A percentile compares a stretch with the other conserved stretches of the same genome.
Conservation (phyloP, 306 rosid species). For the Amphicarpaea edgeworthii region DNA sequence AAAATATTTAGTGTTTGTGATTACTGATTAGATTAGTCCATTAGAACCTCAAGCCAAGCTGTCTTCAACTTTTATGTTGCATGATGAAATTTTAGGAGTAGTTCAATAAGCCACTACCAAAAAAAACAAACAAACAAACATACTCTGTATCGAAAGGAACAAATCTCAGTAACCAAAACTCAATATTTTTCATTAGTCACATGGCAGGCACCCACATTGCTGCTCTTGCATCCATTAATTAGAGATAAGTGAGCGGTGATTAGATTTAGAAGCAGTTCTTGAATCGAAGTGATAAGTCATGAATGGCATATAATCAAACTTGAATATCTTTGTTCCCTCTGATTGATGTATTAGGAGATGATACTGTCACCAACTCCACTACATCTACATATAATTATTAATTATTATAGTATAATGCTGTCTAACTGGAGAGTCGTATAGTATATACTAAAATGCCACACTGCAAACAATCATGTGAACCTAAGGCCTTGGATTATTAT, state of each 20-base stretch:
- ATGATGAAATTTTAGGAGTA: slow-evolving; percentile 10
- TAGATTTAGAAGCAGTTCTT: slow-evolving; percentile 13
- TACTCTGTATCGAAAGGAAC: slow-evolving; percentile 13
- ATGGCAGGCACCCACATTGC: slow-evolving; percentile 44
- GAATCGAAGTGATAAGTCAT: slow-evolving; percentile 12
- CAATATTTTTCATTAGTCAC: slow-evolving; percentile 42
- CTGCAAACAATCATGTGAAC: slow-evolving; percentile 32
- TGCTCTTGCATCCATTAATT: slow-evolving; percentile 19
- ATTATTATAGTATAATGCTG: slow-evolving; percentile 12
- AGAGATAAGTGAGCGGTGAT: too few species aligned
- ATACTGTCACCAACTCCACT: slow-evolving; percentile 59
- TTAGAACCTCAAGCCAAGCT: slow-evolving; percentile 34
- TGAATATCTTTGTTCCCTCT: not conserved
- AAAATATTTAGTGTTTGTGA: not conserved
- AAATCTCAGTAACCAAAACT: slow-evolving; percentile 39
- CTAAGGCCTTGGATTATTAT: slow-evolving; percentile 5
- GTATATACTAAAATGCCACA: slow-evolving; percentile 30
- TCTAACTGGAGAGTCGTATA: slow-evolving; percentile 36
- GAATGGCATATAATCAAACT: slow-evolving; percentile 3
- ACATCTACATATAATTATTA: slow-evolving; percentile 17
- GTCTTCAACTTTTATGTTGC: slow-evolving; percentile 39
- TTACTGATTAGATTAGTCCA: slow-evolving; percentile 5
- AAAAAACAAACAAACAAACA: slow-evolving; percentile 22
- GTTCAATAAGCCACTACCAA: slow-evolving; percentile 38
- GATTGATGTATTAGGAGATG: slow-evolving; percentile 29